Evolutionary conservation across 306 rosid genomes (phyloP).

Genomic region (Aeschynomene evenia): DNA sequence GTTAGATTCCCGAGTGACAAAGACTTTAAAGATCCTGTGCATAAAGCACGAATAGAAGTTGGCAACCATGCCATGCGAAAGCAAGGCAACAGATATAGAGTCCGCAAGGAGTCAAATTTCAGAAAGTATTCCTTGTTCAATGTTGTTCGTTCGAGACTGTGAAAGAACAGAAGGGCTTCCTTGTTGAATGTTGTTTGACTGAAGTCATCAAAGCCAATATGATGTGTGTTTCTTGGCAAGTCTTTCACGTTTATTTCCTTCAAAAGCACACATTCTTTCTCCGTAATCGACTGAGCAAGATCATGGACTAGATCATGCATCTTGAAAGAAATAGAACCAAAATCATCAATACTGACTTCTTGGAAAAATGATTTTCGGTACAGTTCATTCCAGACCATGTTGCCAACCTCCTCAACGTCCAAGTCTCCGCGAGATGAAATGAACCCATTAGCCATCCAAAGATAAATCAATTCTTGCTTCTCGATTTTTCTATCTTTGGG

Average conservation of each 20-base stretch:
- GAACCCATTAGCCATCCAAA: background rate
- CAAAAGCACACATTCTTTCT: background rate
- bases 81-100: too few species aligned
- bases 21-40: background rate
- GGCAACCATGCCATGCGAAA: background rate
- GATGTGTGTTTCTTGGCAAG: background rate
- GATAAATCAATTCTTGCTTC: background rate
- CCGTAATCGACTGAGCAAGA: background rate
- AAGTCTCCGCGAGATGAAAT: background rate
- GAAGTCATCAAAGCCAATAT: background rate
- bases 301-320: constrained; percentile 10
- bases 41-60: background rate
- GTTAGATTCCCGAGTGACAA: too few species aligned
- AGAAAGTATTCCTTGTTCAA: background rate
- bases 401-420: background rate
- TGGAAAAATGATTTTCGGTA: background rate
- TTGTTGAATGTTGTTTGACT: background rate
- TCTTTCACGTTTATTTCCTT: background rate
- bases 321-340: background rate
- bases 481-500: background rate
- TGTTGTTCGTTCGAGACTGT: too few species aligned
- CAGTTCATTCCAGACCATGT: background rate
- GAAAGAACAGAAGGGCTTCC: too few species aligned
- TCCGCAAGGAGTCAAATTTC: background rate
- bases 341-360: too few species aligned